Conservation (phyloP, 139 green algal species). For the Tetraselmis chui region DNA sequence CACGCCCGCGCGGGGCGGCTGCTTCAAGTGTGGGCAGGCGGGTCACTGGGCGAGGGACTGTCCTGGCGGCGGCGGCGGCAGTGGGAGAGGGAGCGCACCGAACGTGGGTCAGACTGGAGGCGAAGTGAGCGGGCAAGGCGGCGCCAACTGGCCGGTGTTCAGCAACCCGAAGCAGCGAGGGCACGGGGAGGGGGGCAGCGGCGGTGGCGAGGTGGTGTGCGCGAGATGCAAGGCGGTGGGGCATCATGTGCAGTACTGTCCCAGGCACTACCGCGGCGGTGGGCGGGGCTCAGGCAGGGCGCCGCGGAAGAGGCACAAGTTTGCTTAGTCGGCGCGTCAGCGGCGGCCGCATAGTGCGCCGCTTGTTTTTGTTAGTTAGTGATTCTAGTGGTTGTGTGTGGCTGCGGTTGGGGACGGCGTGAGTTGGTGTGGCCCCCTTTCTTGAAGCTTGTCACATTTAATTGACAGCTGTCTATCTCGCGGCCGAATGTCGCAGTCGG, state of each 20-base stretch:
- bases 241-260: slow-evolving; percentile 17
- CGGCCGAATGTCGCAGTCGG: too few relatives aligned
- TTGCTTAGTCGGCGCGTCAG: too few relatives aligned
- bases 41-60: slow-evolving; percentile 17
- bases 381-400: too few relatives aligned
- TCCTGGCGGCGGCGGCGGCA: slow-evolving; percentile 1
- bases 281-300: too few relatives aligned
- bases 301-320: too few relatives aligned
- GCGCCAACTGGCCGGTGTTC: background rate
- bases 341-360: too few relatives aligned
- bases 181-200: background rate
- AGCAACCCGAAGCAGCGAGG: background rate
- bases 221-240: slow-evolving; percentile 17
- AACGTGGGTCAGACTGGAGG: background rate
- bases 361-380: too few relatives aligned
- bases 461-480: too few relatives aligned
- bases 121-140: background rate
- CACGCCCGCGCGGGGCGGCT: background rate
- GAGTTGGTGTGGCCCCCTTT: too few relatives aligned
- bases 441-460: too few relatives aligned
- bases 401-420: too few relatives aligned
- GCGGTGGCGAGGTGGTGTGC: slow-evolving; percentile 2
- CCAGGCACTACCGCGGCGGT: too few relatives aligned
- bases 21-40: background rate
- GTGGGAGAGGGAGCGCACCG: background rate